A percentile compares a stretch with the other conserved stretches of the same genome.
Evolutionary conservation across 2,329 filamentous ascomycete species (phyloP).

Genomic region (Trichoderma arundinaceum): DNA sequence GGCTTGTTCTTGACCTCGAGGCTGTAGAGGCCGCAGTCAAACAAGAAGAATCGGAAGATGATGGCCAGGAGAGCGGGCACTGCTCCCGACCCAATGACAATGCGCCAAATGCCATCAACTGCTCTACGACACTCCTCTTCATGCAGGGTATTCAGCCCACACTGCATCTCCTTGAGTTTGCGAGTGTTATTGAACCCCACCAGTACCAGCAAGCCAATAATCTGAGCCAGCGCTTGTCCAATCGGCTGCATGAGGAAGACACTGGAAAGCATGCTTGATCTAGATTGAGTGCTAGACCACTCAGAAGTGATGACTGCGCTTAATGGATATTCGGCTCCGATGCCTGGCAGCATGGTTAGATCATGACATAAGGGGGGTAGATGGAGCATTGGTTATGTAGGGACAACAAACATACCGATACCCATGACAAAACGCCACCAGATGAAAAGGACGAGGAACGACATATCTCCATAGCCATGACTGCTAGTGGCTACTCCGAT

Average conservation of each 20-base stretch:
- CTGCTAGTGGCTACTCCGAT: slow-evolving; percentile 61
- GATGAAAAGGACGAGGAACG: slow-evolving; percentile 56
- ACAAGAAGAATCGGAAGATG: slow-evolving; percentile 69
- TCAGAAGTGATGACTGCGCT: slow-evolving; percentile 71
- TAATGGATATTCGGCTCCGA: slow-evolving; percentile 72
- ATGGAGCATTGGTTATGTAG: too few species aligned
- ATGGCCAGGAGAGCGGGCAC: slow-evolving; percentile 68
- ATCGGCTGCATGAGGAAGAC: slow-evolving; percentile 74
- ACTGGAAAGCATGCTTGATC: slow-evolving; percentile 69
- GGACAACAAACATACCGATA: slow-evolving; percentile 46
- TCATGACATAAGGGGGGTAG: background rate
- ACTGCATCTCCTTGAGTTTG: slow-evolving; percentile 52
- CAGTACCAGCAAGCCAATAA: slow-evolving; percentile 62
- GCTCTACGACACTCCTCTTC: slow-evolving; percentile 53
- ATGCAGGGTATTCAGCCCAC: slow-evolving; percentile 53
- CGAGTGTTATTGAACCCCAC: slow-evolving; percentile 52
- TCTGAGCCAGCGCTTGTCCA: slow-evolving; percentile 68
- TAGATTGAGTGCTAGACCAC: slow-evolving; percentile 66
- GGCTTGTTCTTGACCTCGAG: slow-evolving; percentile 69
- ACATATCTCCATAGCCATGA: slow-evolving; percentile 56
- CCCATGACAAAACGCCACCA: slow-evolving; percentile 64
- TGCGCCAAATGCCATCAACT: slow-evolving; percentile 69
- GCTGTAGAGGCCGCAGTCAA: slow-evolving; percentile 68
- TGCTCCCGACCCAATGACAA: slow-evolving; percentile 69
- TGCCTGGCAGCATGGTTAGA: slow-evolving; percentile 48